phyloP scores from a whole-genome alignment of 768 basidiomycete species.

The Clavaria fumosa region DNA sequence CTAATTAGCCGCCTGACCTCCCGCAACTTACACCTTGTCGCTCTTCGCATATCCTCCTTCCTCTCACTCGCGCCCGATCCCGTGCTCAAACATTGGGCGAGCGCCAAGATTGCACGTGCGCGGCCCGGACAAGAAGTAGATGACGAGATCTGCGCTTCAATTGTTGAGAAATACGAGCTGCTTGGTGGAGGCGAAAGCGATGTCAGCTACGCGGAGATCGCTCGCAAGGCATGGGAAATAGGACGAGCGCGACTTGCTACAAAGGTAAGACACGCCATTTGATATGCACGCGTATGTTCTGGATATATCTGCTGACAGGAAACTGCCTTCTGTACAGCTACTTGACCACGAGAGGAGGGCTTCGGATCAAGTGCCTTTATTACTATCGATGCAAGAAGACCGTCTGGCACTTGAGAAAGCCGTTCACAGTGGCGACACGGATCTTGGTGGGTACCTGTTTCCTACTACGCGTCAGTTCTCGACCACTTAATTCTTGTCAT shows the following conservation, averaged over 20 bases:
- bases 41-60: constrained; percentile 77
- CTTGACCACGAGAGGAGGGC: constrained; percentile 83
- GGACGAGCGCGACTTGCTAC: constrained; percentile 71
- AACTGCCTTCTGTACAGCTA: constrained; percentile 50
- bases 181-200: constrained; percentile 63
- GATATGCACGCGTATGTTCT: neutral
- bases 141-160: constrained; percentile 61
- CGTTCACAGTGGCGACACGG: constrained; percentile 88
- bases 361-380: constrained; percentile 86
- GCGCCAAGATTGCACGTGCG: constrained; percentile 72
- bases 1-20: constrained; percentile 74
- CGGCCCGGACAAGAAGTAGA: constrained; percentile 50
- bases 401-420: constrained; percentile 76
- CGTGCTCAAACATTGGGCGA: constrained; percentile 93
- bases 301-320: neutral
- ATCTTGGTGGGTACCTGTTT: constrained; percentile 49
- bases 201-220: constrained; percentile 91
- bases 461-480: neutral
- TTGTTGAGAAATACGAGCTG: constrained; percentile 82
- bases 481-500: constrained; percentile 37
- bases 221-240: constrained; percentile 83
- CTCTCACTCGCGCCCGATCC: constrained; percentile 71
- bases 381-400: constrained; percentile 91
- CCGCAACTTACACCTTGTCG: constrained; percentile 81
- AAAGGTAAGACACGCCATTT: constrained; percentile 33